Base-by-base conservation (phyloP, 192 early-diverging fungal species). In the Pilobolus umbonatus region DNA sequence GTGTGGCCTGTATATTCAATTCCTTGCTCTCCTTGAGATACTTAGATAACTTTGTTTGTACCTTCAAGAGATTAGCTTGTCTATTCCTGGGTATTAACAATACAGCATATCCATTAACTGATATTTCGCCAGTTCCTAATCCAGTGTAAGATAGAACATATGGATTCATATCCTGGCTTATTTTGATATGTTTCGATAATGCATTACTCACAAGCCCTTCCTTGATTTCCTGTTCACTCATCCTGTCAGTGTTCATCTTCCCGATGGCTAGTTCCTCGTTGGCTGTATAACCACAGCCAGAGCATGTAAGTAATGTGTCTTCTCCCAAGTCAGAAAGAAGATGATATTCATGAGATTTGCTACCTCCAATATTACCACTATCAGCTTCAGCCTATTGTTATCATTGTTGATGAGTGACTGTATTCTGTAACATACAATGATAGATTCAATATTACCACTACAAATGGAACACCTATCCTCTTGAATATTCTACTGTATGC, bases 361-460 rank as follows among this genome's bases (percentile, higher is more conserved):
- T 78, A 6, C 94, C 94, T 56, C 94, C 92, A 68, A 96, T 96
- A 51, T 87, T 91, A 25, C 94, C 94, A 38, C 88, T 87, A 65
- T 96, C 94, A 5, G 94, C 94, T 28, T 91, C 87, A 4, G 91
- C 91, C 79, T 84, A 58, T 21, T 3, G n/a, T n/a, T n/a, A n/a
- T n/a, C n/a, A n/a, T n/a, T n/a, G n/a, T n/a, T n/a, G n/a, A n/a
- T 42, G 4, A n/a, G n/a, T n/a, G n/a, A n/a, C n/a, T n/a, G n/a
- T n/a, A n/a, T n/a, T n/a, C n/a, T n/a, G n/a, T n/a, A n/a, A 4
- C 9, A 39, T 11, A 14, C 21, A 35, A 0, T 62, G 5, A 12
- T 6, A 34, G 3, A 39, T 12, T 29, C 19, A 32, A 5, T 32
- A 69, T 67, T 68, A 89, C 89, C 44, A 84, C 81, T 25, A 75